Evolutionary conservation across 2,329 filamentous ascomycete species (phyloP), one percentile per base, ranked within the genome.

Genomic region (Parastagonospora nodorum): DNA sequence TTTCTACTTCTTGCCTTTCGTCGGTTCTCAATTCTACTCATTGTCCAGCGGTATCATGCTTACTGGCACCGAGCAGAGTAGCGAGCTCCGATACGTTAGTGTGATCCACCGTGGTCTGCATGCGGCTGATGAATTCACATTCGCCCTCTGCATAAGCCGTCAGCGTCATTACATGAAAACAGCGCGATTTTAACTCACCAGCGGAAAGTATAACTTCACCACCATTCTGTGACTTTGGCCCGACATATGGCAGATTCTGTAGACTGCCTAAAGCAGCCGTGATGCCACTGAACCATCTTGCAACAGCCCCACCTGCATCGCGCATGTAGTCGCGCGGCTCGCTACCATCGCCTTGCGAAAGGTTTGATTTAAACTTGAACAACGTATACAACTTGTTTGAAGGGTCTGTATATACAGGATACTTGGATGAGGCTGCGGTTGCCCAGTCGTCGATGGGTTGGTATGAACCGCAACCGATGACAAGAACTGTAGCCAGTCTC

Each of bases 101-200:
- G 30, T 66, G 63, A 35, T 66, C 63, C 2, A 65, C 62, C 1
- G 61, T 65, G 16, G 62, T 66, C 37, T 66, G 63, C 63, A 66
- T 66, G 10, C 63, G 55, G 35, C 64, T 57, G 6, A 65, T 61
- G 11, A 59, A 65, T 37, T 66, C 60, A 45, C 60, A 64, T 9
- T 51, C 38, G 1, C 60, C 60, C 43, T 62, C 63, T 64, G 35
- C 2, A 19, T 19, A 1, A 2, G n/a, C 53, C n/a, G 55, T 41
- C 33, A 44, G n/a, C 47, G 5, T 32, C 14, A 11, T n/a, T 8
- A 12, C 19, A 32, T 14, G 11, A 12, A 12, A 15, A 32, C 15
- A 12, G 3, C 16, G 24, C 15, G 8, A 3, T 15, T 39, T 8
- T 12, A 4, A 28, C 15, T 31, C 2, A 64, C 61, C 60, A 27